Evolutionary conservation across 768 basidiomycete genomes (phyloP).

Genomic region (Amanita phalloides): DNA sequence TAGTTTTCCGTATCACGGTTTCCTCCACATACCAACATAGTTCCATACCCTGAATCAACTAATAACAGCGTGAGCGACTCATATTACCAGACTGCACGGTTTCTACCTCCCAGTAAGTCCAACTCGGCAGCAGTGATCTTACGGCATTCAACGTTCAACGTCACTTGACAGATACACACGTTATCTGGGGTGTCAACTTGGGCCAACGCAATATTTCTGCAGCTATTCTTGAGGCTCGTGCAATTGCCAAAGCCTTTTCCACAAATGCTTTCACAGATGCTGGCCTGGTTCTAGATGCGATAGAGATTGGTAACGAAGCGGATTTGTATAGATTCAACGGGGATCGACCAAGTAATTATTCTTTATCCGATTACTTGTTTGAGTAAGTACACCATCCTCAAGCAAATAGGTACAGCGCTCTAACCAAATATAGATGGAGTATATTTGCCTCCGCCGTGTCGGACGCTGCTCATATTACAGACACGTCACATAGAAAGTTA

Average conservation of each 20-base stretch:
- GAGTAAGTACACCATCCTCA: conserved; percentile 27
- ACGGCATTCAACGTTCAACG: neutral
- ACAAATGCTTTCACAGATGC: conserved; percentile 24
- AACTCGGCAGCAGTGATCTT: conserved; percentile 1
- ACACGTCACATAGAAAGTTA: conserved; percentile 30
- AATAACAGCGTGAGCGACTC: conserved; percentile 47
- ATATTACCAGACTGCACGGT: conserved; percentile 42
- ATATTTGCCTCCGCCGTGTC: conserved; percentile 39
- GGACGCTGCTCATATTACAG: conserved; percentile 23
- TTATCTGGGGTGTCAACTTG: conserved; percentile 63
- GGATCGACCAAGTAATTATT: conserved; percentile 26
- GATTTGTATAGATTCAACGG: conserved; percentile 43
- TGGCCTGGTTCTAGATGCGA: conserved; percentile 39
- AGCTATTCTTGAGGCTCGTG: conserved; percentile 33
- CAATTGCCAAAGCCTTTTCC: conserved; percentile 39
- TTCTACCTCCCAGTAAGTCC: conserved; percentile 35
- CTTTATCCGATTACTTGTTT: conserved; percentile 30
- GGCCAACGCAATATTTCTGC: conserved; percentile 41
- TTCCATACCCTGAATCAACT: conserved; percentile 59
- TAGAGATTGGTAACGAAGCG: conserved; percentile 56
- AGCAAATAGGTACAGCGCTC: neutral
- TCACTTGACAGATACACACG: conserved; percentile 35
- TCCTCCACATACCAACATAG: conserved; percentile 32
- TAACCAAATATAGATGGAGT: conserved; percentile 33
- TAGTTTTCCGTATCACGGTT: conserved; percentile 40